These are phyloP conservation scores for Hanseniaspora occidentalis DNA, from an alignment of 805 yeast genomes.

Conservation along the genomic window DNA sequence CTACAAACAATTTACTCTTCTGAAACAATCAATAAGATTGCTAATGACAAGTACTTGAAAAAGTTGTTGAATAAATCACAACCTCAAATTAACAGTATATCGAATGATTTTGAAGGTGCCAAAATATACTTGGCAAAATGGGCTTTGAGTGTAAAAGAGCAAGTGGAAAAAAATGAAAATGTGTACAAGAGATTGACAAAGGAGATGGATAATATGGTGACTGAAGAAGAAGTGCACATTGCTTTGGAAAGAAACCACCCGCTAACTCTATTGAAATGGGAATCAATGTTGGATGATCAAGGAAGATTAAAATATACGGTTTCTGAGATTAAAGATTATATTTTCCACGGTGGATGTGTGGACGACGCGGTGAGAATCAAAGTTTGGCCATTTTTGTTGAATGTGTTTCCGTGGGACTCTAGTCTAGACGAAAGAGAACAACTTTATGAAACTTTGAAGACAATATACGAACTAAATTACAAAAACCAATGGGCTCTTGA, in stretches of 20 bases:
- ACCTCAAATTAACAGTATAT: slow-evolving; percentile 20
- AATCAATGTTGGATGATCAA: slow-evolving; percentile 61
- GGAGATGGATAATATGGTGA: slow-evolving; percentile 32
- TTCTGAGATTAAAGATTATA: slow-evolving; percentile 64
- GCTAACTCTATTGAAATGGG: slow-evolving; percentile 58
- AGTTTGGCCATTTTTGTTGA: slow-evolving; percentile 80
- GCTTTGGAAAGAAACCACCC: slow-evolving; percentile 50
- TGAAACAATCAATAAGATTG: slow-evolving; percentile 1
- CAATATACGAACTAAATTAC: slow-evolving; percentile 46
- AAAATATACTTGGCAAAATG: slow-evolving; percentile 87
- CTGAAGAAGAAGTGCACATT: slow-evolving; percentile 28
- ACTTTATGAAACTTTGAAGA: slow-evolving; percentile 40
- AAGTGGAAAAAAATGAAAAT: slow-evolving; percentile 49
- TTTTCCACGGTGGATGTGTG: slow-evolving; percentile 83
- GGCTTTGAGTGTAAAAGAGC: slow-evolving; percentile 90
- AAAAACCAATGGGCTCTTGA: slow-evolving; percentile 62
- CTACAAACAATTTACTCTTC: background rate
- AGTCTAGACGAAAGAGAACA: slow-evolving; percentile 54
- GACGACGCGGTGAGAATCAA: slow-evolving; percentile 40
- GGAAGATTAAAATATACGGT: slow-evolving; percentile 68
- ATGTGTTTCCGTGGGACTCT: slow-evolving; percentile 83
- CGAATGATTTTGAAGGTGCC: slow-evolving; percentile 84
- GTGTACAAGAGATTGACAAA: slow-evolving; percentile 38
- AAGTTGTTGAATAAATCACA: slow-evolving; percentile 63
- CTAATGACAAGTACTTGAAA: slow-evolving; percentile 25